A percentile compares a stretch with the other conserved stretches of the same genome.
phyloP scores from a whole-genome alignment of 805 yeast genomes.

The Saccharomycopsis javanensis region DNA sequence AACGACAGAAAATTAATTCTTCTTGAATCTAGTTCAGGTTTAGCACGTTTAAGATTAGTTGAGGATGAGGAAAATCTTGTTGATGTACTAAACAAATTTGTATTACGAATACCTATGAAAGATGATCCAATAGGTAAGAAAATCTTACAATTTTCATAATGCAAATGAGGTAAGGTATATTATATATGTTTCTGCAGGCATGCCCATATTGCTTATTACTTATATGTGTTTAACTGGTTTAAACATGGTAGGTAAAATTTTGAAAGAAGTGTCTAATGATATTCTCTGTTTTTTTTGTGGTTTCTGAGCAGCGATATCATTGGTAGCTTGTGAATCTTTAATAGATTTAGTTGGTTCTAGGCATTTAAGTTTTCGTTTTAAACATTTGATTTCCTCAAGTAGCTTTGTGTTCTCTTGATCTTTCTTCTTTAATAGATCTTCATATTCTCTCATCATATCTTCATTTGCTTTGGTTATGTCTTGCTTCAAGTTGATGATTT shows the following conservation, averaged over 20 bases:
- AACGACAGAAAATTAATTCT: background rate
- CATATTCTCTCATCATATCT: background rate
- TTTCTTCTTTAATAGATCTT: background rate
- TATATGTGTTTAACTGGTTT: slow-evolving; percentile 1
- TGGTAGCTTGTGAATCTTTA: background rate
- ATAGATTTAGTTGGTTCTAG: background rate
- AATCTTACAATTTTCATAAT: background rate
- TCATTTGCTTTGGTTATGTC: slow-evolving; percentile 1
- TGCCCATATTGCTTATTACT: background rate
- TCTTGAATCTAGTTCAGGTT: background rate
- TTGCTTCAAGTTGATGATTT: slow-evolving; percentile 13
- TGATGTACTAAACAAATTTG: background rate
- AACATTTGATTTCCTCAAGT: slow-evolving; percentile 9
- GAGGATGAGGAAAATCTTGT: background rate
- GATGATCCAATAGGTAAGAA: background rate
- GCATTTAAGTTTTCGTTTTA: slow-evolving; percentile 3
- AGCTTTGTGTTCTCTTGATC: slow-evolving; percentile 5
- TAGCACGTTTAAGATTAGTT: background rate
- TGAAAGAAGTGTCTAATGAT: slow-evolving; percentile 4
- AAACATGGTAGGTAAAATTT: background rate
- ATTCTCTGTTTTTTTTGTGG: background rate
- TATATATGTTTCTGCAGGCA: background rate
- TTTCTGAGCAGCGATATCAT: background rate
- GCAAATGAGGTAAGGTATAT: background rate
- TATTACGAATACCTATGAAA: background rate